A percentile compares a stretch with the other conserved stretches of the same genome.
These are phyloP conservation scores for Exophiala oligosperma DNA, from an alignment of 2,329 filamentous ascomycete genomes.

Conservation along the genomic window DNA sequence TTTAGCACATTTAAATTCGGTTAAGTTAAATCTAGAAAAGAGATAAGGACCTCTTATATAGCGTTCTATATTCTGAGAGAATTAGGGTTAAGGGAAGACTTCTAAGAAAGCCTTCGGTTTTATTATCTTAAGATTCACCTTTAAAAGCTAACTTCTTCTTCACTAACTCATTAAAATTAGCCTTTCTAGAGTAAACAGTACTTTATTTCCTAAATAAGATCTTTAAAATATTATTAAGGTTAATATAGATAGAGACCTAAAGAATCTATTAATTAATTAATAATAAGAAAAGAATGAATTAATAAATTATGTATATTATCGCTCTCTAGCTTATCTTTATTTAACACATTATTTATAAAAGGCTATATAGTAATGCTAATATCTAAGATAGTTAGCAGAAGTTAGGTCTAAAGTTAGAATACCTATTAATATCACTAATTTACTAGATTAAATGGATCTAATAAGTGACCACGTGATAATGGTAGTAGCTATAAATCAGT, in stretches of 20 bases:
- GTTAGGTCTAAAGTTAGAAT: slow-evolving; percentile 2
- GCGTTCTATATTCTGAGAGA: not conserved
- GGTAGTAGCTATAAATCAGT: slow-evolving; percentile 39
- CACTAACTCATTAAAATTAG: not conserved
- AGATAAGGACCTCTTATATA: not conserved
- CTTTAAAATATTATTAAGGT: not conserved
- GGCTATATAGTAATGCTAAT: not conserved
- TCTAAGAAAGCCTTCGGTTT: not conserved
- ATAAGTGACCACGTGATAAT: slow-evolving; percentile 29
- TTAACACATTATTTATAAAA: not conserved
- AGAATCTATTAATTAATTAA: not conserved
- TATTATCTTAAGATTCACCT: not conserved
- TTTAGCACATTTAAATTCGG: not conserved
- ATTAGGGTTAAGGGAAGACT: not conserved
- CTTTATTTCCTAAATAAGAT: not conserved
- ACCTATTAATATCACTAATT: slow-evolving; percentile 30
- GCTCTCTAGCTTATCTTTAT: not conserved
- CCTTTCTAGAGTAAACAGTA: not conserved
- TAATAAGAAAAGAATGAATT: not conserved
- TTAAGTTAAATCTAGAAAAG: not conserved
- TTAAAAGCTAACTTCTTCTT: not conserved
- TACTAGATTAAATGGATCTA: slow-evolving; percentile 39
- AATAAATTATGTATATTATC: not conserved
- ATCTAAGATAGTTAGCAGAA: not conserved
- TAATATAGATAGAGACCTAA: not conserved